phyloP scores from a whole-genome alignment of 768 basidiomycete species.

The Amanita exitialis region DNA sequence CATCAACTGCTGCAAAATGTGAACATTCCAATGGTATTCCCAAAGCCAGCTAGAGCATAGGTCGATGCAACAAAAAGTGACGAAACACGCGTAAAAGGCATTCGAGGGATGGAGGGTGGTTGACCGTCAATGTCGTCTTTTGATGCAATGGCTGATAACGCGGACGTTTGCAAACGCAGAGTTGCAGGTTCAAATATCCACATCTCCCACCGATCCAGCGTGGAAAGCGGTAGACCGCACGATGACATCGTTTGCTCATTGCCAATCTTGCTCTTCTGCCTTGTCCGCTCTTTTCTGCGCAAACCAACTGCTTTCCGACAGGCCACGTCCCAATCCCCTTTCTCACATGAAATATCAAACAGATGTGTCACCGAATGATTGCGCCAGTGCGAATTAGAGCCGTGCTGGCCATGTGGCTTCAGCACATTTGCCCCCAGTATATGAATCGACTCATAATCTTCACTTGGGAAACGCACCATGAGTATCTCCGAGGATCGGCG shows the following conservation, averaged over 20 bases:
- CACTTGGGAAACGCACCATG: slow-evolving; percentile 33
- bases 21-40: slow-evolving; percentile 65
- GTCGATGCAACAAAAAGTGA: slow-evolving; percentile 39
- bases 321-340: slow-evolving; percentile 69
- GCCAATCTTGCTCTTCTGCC: slow-evolving; percentile 14
- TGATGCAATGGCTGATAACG: slow-evolving; percentile 29
- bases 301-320: slow-evolving; percentile 56
- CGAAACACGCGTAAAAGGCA: slow-evolving; percentile 76
- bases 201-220: slow-evolving; percentile 74
- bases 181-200: slow-evolving; percentile 65
- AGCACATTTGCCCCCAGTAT: slow-evolving; percentile 16
- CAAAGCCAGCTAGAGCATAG: slow-evolving; percentile 61
- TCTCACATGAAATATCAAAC: slow-evolving; percentile 53
- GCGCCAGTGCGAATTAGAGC: slow-evolving; percentile 40
- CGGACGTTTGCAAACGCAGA: slow-evolving; percentile 36
- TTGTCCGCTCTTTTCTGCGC: slow-evolving; percentile 49
- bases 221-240: slow-evolving; percentile 48
- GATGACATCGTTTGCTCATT: slow-evolving; percentile 7
- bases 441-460: slow-evolving; percentile 26
- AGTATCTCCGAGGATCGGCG: slow-evolving; percentile 40
- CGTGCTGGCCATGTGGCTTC: slow-evolving; percentile 23
- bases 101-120: slow-evolving; percentile 29
- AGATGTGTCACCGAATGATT: slow-evolving; percentile 44
- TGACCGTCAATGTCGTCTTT: not conserved
- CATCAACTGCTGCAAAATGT: slow-evolving; percentile 1